Evolutionary conservation across 768 basidiomycete genomes (phyloP).

Genomic region (Botryobasidium botryosum): DNA sequence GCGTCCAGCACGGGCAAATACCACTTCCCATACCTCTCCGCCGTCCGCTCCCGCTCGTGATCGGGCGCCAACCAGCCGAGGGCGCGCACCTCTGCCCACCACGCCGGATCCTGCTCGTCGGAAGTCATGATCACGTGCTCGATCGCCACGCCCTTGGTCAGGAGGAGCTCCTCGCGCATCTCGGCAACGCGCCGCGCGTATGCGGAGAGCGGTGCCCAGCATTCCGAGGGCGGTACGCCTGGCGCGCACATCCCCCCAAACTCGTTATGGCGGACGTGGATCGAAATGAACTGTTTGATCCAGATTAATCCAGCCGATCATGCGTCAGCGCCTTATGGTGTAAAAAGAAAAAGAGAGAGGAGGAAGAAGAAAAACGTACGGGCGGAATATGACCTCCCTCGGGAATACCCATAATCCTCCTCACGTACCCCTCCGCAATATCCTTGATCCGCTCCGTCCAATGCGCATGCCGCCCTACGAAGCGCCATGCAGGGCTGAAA

Average conservation of each 20-base stretch:
- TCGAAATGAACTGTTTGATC: constrained; percentile 31
- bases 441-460: constrained; percentile 7
- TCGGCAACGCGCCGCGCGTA: constrained; percentile 40
- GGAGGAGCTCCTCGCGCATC: constrained; percentile 29
- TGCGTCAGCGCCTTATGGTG: no score
- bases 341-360: not conserved
- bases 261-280: constrained; percentile 41
- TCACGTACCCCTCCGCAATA: constrained; percentile 13
- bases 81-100: constrained; percentile 7
- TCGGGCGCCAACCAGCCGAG: constrained; percentile 12
- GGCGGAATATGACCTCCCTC: constrained; percentile 4
- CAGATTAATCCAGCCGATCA: no score
- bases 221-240: constrained; percentile 21
- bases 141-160: constrained; percentile 20
- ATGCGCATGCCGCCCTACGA: constrained; percentile 12
- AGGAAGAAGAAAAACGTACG: constrained; percentile 4
- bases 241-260: constrained; percentile 31
- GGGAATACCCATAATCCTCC: constrained; percentile 1
- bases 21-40: constrained; percentile 10
- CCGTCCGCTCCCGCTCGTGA: constrained; percentile 8
- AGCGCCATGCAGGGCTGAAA: constrained; percentile 13
- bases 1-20: constrained; percentile 44
- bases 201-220: constrained; percentile 37
- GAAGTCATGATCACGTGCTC: constrained; percentile 45
- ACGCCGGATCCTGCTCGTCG: constrained; percentile 36